Evolutionary conservation across 1,284 basidiomycete genomes (phyloP), one percentile per base, ranked within the genome.

Genomic region (Malassezia japonica): DNA sequence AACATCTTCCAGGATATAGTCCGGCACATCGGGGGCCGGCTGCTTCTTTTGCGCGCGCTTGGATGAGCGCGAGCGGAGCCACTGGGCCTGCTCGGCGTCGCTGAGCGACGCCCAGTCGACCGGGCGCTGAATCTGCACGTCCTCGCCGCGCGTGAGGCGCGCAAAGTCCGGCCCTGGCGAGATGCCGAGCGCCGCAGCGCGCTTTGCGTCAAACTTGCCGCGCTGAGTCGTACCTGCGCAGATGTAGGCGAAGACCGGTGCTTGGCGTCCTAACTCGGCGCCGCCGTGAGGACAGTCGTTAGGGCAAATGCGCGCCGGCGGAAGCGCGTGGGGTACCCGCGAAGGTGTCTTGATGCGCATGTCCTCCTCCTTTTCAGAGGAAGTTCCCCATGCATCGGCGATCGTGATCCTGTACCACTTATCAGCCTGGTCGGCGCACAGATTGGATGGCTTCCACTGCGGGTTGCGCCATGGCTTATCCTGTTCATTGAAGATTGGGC

Each of bases 201-300:
- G 82, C 50, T 75, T 74, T 0, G 75, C 81, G 57, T 92, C 81
- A 66, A 96, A 92, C 73, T 86, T 88, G n/a, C 90, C 90, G 3
- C 87, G 81, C 32, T 83, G 77, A 2, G 78, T 78, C 0, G 88
- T 86, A 0, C 87, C 87, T 41, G 86, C 78, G 35, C 84, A 74
- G 21, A 91, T 78, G 70, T 90, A 94, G 20, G 76, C 74, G 1
- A 69, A 35, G 0, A 67, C 58, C 8, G 61, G 56, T 1, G 64
- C 57, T 20, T 59, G 59, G 7, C 43, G 50, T 8, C 38, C 38
- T 18, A 45, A 40, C 16, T 44, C 45, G 13, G 50, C 42, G 50
- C 58, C 31, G 32, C 57, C 44, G 33, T 23, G n/a, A n/a, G n/a
- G n/a, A n/a, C n/a, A 10, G 7, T 31, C 28, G 4, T 24, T 24